phyloP scores from a whole-genome alignment of 164 flowering plant genomes.

The Liquidambar formosana region DNA sequence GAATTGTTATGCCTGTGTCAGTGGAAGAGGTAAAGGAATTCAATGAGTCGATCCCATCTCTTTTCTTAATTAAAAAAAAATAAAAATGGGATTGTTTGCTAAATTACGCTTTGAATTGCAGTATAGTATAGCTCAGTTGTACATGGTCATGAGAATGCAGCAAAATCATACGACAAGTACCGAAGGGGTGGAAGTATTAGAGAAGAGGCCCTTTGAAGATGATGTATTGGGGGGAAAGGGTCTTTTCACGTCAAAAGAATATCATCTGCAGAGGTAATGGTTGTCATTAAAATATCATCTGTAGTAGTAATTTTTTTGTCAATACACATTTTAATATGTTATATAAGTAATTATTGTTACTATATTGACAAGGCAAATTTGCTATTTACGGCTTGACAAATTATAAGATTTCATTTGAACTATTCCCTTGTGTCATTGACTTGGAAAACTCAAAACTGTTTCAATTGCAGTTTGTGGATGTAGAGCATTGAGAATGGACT shows the following conservation, averaged over 20 bases:
- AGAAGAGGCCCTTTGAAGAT: slow-evolving; percentile 55
- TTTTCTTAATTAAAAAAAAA: too few relatives aligned
- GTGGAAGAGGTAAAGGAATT: slow-evolving; percentile 45
- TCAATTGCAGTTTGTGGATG: too few relatives aligned
- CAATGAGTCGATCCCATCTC: background rate
- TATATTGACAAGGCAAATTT: too few relatives aligned
- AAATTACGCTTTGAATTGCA: slow-evolving; percentile 30
- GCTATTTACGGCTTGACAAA: too few relatives aligned
- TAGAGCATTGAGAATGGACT: too few relatives aligned
- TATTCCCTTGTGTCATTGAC: too few relatives aligned
- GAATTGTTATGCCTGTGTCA: slow-evolving; percentile 64
- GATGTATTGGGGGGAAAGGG: slow-evolving; percentile 66
- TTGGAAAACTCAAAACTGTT: too few relatives aligned
- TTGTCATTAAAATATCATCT: slow-evolving; percentile 58
- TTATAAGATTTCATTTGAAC: too few relatives aligned
- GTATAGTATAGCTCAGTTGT: slow-evolving; percentile 73
- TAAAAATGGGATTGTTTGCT: background rate
- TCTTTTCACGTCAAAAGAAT: slow-evolving; percentile 64
- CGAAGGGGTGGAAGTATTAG: slow-evolving; percentile 71
- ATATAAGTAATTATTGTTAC: too few relatives aligned
- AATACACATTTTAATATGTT: too few relatives aligned
- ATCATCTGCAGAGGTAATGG: slow-evolving; percentile 67
- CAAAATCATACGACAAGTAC: slow-evolving; percentile 47
- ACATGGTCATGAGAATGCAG: slow-evolving; percentile 75
- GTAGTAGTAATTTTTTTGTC: slow-evolving; percentile 74